phyloP scores from a whole-genome alignment of 2,329 filamentous ascomycete genomes.

The Penicillium glabrum region DNA sequence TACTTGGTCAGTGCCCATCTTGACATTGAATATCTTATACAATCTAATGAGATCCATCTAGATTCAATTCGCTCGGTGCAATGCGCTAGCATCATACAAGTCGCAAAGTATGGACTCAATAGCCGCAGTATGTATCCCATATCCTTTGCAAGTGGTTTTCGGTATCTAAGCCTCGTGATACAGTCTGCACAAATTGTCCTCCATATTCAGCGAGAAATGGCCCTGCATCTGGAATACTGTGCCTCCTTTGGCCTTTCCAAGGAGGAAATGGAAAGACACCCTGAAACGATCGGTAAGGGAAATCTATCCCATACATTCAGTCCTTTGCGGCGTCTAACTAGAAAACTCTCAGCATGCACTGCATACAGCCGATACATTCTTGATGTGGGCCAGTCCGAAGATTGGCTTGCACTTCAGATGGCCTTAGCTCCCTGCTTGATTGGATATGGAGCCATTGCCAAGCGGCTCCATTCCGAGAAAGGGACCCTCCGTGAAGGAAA shows the following conservation, averaged over 20 bases:
- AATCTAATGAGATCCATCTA: conserved; percentile 33
- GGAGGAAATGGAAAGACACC: conserved; percentile 68
- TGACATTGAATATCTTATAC: not conserved
- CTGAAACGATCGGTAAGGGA: conserved; percentile 68
- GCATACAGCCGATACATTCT: conserved; percentile 85
- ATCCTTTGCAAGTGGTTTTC: not conserved
- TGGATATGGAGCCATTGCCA: conserved; percentile 81
- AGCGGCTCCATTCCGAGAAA: conserved; percentile 64
- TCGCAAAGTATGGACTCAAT: conserved; percentile 72
- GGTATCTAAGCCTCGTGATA: not conserved
- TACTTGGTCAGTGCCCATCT: conserved; percentile 63
- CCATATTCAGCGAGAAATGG: conserved; percentile 77
- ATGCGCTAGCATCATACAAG: conserved; percentile 84
- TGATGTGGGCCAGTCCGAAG: conserved; percentile 82
- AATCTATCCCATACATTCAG: not conserved
- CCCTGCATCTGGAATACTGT: conserved; percentile 81
- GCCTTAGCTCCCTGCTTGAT: conserved; percentile 83
- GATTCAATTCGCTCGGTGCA: conserved; percentile 85
- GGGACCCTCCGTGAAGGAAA: conserved; percentile 65
- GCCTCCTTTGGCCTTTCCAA: conserved; percentile 73
- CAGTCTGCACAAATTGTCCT: conserved; percentile 69
- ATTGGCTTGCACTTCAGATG: conserved; percentile 84
- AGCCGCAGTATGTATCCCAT: conserved; percentile 55
- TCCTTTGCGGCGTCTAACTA: not conserved
- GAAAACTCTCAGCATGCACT: conserved; percentile 60